These are phyloP conservation scores for Rhizopogon sp. DNA, from an alignment of 768 basidiomycete species.

Conservation along the genomic window DNA sequence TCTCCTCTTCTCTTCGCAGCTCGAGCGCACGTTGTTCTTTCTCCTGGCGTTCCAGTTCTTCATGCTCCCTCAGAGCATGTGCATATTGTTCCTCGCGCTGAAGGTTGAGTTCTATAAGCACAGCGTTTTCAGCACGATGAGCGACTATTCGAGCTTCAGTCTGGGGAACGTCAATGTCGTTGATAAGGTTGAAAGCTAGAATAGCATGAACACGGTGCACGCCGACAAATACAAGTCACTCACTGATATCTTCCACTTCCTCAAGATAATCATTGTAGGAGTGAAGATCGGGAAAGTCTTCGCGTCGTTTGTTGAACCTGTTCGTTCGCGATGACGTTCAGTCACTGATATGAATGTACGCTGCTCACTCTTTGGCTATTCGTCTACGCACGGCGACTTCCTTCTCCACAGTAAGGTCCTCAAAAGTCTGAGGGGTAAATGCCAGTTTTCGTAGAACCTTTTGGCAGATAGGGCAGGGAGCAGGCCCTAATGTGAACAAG, in stretches of 20 bases:
- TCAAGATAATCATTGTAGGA: constrained; percentile 95
- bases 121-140: constrained; percentile 78
- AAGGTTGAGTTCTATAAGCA: constrained; percentile 77
- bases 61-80: constrained; percentile 68
- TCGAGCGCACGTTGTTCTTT: constrained; percentile 66
- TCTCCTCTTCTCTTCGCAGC: constrained; percentile 62
- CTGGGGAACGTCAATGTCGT: constrained; percentile 72
- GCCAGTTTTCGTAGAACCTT: constrained; percentile 85
- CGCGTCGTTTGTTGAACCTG: constrained; percentile 91
- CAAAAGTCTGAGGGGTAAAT: constrained; percentile 94
- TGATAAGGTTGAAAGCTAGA: constrained; percentile 91
- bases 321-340: not conserved
- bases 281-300: constrained; percentile 79
- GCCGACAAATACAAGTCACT: constrained; percentile 15
- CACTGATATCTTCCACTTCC: constrained; percentile 89
- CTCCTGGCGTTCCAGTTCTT: constrained; percentile 72
- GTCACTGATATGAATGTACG: not conserved
- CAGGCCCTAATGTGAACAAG: constrained; percentile 91
- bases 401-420: constrained; percentile 89
- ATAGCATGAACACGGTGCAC: not conserved
- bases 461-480: constrained; percentile 91
- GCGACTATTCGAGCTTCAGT: constrained; percentile 82
- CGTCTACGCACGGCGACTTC: constrained; percentile 87
- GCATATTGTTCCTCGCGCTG: constrained; percentile 78
- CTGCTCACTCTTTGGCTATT: constrained; percentile 78